Evolutionary conservation across 169 alveolate genomes (phyloP).

Genomic region (Eimeria falciformis): DNA sequence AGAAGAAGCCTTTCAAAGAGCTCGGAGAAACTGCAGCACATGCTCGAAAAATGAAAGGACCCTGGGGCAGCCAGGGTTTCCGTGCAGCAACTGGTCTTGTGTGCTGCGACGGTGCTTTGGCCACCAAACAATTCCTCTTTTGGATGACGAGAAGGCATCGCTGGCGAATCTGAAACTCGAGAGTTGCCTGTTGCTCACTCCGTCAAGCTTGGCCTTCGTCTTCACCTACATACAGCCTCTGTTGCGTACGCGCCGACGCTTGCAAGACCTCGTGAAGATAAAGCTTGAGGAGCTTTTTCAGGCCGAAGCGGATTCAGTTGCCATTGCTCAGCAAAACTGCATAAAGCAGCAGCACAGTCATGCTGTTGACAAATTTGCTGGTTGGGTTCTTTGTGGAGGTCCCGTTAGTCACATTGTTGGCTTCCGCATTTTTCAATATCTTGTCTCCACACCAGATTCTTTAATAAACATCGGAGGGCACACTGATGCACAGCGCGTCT

Average conservation of each 20-base stretch:
- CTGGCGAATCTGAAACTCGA: slow-evolving; percentile 64
- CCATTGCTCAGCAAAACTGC: slow-evolving; percentile 49
- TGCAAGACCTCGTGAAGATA: neutral
- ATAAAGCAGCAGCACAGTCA: slow-evolving; percentile 67
- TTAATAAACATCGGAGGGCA: slow-evolving; percentile 53
- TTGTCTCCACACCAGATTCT: slow-evolving; percentile 43
- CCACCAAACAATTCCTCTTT: slow-evolving; percentile 19
- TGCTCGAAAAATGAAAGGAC: neutral
- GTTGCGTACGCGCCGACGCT: slow-evolving; percentile 56
- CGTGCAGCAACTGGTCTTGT: slow-evolving; percentile 55
- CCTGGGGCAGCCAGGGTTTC: neutral
- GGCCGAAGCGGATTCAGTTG: slow-evolving; percentile 16
- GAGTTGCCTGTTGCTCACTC: slow-evolving; percentile 48
- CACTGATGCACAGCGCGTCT: slow-evolving; percentile 64
- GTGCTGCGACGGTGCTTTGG: slow-evolving; percentile 42
- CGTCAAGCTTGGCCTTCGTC: slow-evolving; percentile 59
- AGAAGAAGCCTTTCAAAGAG: neutral
- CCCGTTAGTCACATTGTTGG: slow-evolving; percentile 63
- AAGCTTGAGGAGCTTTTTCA: slow-evolving; percentile 43
- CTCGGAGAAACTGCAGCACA: neutral
- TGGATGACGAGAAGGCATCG: slow-evolving; percentile 31
- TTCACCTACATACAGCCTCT: slow-evolving; percentile 53
- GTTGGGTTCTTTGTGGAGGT: slow-evolving; percentile 57
- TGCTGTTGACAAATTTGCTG: slow-evolving; percentile 28
- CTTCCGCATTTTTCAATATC: slow-evolving; percentile 23